Evolutionary conservation across 495 filamentous ascomycete genomes (phyloP), one percentile per base, ranked within the genome.

Genomic region (Neurospora sp.): DNA sequence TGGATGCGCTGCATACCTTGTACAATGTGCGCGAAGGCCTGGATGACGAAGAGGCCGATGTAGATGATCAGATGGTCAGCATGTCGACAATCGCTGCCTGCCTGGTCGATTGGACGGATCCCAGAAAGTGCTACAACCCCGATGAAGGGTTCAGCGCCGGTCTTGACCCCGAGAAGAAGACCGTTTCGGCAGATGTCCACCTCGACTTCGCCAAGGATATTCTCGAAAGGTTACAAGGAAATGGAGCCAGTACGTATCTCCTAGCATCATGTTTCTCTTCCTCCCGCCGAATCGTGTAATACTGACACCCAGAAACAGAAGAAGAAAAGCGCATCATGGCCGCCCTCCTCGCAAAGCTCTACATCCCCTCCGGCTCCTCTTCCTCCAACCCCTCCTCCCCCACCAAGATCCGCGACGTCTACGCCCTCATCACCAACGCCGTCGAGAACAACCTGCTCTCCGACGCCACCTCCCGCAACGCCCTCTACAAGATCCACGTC

Each of bases 51-150:
- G 94, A 96, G 73, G 88, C 92, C 69, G 93, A 92, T 10, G 90
- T 94, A 38, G 89, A 90, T 27, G 92, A 94, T 70, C 88, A 93
- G 76, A 97, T 96, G 88, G 90, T 96, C 2, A 87, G 90, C 37
- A 87, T 96, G 76, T 84, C 82, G 10, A 88, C 90, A 39, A 91
- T 97, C 40, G 88, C 90, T 38, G 91, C 90, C 4, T 94, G 96
- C 82, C 81, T 99, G 2, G 88, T 93, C 2, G 96, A 99, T 79
- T 99, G 96, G 96, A 98, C 96, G 5, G 96, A 99, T 81, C 93
- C 94, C 72, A 87, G 96, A 23, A 92, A 94, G 77, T 92, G 94
- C 71, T 90, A 96, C 70, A 88, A 90, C 1, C 86, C 93, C 12
- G 54, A 62, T 35, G 54, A 62, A 62, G 90, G 88, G 2, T 84